phyloP scores from a whole-genome alignment of 1,284 basidiomycete genomes.

The Mycena sp. region DNA sequence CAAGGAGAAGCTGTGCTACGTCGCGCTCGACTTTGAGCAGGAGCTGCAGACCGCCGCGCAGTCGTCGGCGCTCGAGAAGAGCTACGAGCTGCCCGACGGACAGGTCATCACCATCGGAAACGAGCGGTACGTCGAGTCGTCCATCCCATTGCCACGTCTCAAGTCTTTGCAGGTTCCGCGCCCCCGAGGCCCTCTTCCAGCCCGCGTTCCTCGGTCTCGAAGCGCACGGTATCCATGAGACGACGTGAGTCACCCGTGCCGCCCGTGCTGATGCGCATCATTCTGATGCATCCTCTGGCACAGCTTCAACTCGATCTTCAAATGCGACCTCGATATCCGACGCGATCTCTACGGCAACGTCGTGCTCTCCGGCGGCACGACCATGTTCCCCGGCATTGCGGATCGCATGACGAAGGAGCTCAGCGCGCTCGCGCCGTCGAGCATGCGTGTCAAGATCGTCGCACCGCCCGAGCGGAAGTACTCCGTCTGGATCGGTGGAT shows the following conservation, averaged over 20 bases:
- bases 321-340: slow-evolving; percentile 84
- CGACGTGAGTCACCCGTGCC: slow-evolving; percentile 54
- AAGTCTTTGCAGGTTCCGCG: slow-evolving; percentile 73
- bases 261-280: slow-evolving; percentile 37
- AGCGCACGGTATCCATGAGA: slow-evolving; percentile 83
- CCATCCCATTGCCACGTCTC: not conserved
- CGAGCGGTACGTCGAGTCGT: slow-evolving; percentile 62
- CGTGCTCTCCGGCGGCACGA: slow-evolving; percentile 95
- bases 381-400: slow-evolving; percentile 97
- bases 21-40: slow-evolving; percentile 96
- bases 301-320: slow-evolving; percentile 90
- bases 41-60: slow-evolving; percentile 94
- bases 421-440: slow-evolving; percentile 82
- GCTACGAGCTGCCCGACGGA: slow-evolving; percentile 95
- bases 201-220: slow-evolving; percentile 82
- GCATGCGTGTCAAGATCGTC: slow-evolving; percentile 93
- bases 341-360: slow-evolving; percentile 94
- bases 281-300: slow-evolving; percentile 33
- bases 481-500: slow-evolving; percentile 99
- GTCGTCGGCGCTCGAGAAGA: slow-evolving; percentile 94
- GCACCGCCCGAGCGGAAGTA: slow-evolving; percentile 93
- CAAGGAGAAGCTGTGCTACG: slow-evolving; percentile 99
- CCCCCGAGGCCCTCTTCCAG: slow-evolving; percentile 86
- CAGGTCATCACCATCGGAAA: slow-evolving; percentile 97
- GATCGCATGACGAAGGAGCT: slow-evolving; percentile 99